Evolutionary conservation across 371 early-diverging fungal species (phyloP), one percentile per base, ranked within the genome.

Genomic region (Mortierella sp.): DNA sequence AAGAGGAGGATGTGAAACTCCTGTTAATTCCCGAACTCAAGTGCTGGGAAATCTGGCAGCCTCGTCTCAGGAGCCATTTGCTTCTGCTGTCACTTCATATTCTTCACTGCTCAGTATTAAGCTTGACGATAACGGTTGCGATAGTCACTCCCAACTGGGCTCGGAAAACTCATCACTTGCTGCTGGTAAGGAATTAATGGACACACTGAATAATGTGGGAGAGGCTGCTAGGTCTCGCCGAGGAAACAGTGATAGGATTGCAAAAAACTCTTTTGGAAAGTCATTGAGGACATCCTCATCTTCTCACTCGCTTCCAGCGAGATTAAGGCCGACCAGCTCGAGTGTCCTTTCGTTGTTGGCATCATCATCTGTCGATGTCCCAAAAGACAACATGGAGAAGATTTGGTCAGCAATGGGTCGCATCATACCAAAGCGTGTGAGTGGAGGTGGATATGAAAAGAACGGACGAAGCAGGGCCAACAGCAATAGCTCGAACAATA

Each of bases 211-310:
- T 13, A 70, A 29, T 22, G 70, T 58, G 1, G 70, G 43, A 23
- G 70, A 70, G 37, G 49, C 58, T 19, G 70, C 70, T n/a, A 55
- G 70, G 12, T 70, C 70, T 2, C 70, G 70, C 3, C 67, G 67
- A 28, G 59, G 67, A 15, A 55, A 31, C 17, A 31, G 26, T n/a
- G 67, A 66, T 47, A 57, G 60, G 26, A 13, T 54, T 3, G 8
- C 15, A 10, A 61, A 42, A 31, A 51, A n/a, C 17, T 47, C 43
- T n/a, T 13, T 43, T 35, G 64, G 23, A 35, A 23, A 51, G 23
- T 60, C 68, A 12, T 61, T 29, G 23, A 64, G 32, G 12, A n/a
- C 55, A 28, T 28, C 37, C 9, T 55, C 58, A 3, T 49, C 59
- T 17, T 59, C 67, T 19, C 35, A 56, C 31, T 57, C 67, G 3